These are phyloP conservation scores for Thermothelomyces thermophilus DNA, from an alignment of 2,329 filamentous ascomycete species.

Conservation along the genomic window DNA sequence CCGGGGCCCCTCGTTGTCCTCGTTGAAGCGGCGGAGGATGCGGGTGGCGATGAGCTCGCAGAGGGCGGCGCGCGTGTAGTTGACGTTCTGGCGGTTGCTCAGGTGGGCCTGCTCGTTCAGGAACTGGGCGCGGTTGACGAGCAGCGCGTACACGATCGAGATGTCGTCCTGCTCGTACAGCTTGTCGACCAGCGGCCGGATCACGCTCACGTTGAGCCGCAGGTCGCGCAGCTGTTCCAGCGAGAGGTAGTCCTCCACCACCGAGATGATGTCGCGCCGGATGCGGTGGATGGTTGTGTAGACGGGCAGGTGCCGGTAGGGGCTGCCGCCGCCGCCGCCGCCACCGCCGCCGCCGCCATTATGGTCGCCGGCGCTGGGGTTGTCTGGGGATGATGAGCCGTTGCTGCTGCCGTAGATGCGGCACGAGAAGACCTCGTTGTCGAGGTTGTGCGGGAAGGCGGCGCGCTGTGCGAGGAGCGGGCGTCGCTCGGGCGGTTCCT, in stretches of 20 bases:
- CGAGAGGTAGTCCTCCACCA: slow-evolving; percentile 58
- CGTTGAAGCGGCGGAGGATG: slow-evolving; percentile 70
- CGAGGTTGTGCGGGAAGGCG: slow-evolving; percentile 32
- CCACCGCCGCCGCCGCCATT: slow-evolving; percentile 25
- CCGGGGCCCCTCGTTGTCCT: slow-evolving; percentile 66
- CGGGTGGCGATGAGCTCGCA: slow-evolving; percentile 77
- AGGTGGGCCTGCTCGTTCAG: slow-evolving; percentile 69
- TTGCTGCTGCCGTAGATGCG: slow-evolving; percentile 6
- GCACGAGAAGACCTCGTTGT: slow-evolving; percentile 45
- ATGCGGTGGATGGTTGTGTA: slow-evolving; percentile 74
- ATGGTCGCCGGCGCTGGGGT: neutral
- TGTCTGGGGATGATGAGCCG: too few species aligned
- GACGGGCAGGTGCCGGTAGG: slow-evolving; percentile 53
- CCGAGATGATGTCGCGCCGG: slow-evolving; percentile 55
- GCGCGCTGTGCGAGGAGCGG: slow-evolving; percentile 32
- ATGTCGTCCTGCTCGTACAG: slow-evolving; percentile 74
- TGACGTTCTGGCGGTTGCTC: slow-evolving; percentile 73
- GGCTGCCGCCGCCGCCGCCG: neutral
- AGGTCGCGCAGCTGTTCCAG: slow-evolving; percentile 73
- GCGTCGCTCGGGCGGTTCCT: slow-evolving; percentile 23
- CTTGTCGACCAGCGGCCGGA: slow-evolving; percentile 76
- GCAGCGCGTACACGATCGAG: slow-evolving; percentile 75
- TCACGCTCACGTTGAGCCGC: slow-evolving; percentile 72
- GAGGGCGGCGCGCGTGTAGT: slow-evolving; percentile 67
- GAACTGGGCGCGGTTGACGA: slow-evolving; percentile 77